Conservation (phyloP, 1,284 basidiomycete genomes). For the Apiotrichum siamense region DNA sequence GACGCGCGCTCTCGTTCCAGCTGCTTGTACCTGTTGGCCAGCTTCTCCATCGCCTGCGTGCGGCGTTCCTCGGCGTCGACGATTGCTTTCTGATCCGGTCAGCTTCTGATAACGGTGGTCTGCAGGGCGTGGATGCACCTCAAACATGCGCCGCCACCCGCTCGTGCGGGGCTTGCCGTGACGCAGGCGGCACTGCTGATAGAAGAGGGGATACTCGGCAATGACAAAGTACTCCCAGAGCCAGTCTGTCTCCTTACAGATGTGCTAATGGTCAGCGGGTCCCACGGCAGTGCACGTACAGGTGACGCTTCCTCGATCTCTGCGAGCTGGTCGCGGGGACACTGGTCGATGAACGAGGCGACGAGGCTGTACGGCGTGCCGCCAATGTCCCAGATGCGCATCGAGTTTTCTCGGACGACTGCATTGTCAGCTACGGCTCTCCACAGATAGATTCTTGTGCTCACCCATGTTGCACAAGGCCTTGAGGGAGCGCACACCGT, state of each 20-base stretch:
- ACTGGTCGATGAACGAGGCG: slow-evolving; percentile 28
- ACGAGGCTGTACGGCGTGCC: slow-evolving; percentile 31
- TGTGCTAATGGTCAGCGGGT: no score
- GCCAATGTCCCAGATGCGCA: slow-evolving; percentile 37
- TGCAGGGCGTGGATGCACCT: slow-evolving; percentile 19
- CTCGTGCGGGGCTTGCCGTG: slow-evolving; percentile 27
- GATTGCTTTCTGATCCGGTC: slow-evolving; percentile 28
- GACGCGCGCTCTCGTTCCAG: slow-evolving; percentile 31
- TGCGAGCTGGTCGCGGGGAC: slow-evolving; percentile 31
- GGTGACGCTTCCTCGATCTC: slow-evolving; percentile 33
- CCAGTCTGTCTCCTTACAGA: slow-evolving; percentile 43
- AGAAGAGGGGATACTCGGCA: slow-evolving; percentile 30
- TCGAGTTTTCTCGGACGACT: slow-evolving; percentile 30
- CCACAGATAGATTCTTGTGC: not conserved
- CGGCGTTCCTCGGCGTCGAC: slow-evolving; percentile 33
- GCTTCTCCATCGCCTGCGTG: slow-evolving; percentile 21
- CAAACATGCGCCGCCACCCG: slow-evolving; percentile 42
- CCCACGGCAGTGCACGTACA: no score
- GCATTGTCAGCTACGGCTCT: not conserved
- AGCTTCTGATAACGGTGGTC: not conserved
- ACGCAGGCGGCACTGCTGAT: slow-evolving; percentile 25
- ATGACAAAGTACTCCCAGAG: slow-evolving; percentile 38
- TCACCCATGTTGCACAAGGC: slow-evolving; percentile 4
- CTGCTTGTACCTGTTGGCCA: slow-evolving; percentile 34
- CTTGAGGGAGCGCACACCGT: not conserved